Base-by-base conservation (phyloP, 345 rosid genomes). In the Kandelia obovata region DNA sequence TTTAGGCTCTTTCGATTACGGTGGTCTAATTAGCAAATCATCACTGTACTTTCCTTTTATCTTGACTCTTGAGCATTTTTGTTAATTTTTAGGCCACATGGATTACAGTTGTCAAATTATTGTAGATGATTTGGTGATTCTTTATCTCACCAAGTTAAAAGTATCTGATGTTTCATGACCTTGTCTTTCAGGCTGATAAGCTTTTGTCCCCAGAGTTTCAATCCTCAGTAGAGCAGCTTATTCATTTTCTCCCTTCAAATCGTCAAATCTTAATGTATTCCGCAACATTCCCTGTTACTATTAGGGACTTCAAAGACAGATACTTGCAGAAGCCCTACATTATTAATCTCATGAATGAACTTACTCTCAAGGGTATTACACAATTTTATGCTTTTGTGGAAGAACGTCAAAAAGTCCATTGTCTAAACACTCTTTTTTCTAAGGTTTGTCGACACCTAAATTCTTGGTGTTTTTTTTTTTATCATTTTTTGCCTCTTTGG, bases 401-500 rank as follows among this genome's bases (percentile, higher is more conserved):
- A 83, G 99, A 96, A 82, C 88, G 99, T 56, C 99, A 96, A 89
- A 96, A 96, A 87, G 98, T 96, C 68, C 99, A 96, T 82, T 96
- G 99, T 80, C 89, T 96, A 37, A 92, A 92, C 88, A 96, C 99
- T 7, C 97, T 96, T 64, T 96, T 96, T 87, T 90, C 98, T 4
- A 96, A 96, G 99, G 99, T 96, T 66, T 73, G 85, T 61, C 67
- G 62, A 60, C 17, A 65, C 0, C 35, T 61, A 64, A 64, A 61
- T 60, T 64, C 27, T 6, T 46, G 30, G 25, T 32, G 20, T 62
- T 60, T 27, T 20, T 62, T 66, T 15, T 17, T 26, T 62, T 8
- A 9, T 21, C 21, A 21, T 21, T 21, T 26, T n/a, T 25, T 39
- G 43, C 27, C 35, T 32, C 51, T 64, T 28, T 67, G 49, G 64